phyloP scores from a whole-genome alignment of 2,329 filamentous ascomycete genomes.

The Penicillium sp. region DNA sequence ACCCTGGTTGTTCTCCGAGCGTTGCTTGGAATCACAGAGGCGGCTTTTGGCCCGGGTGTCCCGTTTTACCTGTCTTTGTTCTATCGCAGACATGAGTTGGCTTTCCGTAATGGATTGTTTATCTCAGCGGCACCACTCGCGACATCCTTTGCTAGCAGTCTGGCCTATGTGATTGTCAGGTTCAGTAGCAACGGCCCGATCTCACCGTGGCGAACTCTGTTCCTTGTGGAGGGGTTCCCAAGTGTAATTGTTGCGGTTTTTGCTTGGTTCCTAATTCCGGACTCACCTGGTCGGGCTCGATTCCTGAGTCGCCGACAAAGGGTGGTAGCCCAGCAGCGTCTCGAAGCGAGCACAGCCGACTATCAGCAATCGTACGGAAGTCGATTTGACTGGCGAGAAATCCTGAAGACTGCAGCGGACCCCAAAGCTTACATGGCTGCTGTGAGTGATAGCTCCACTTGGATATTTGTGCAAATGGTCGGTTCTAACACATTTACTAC shows the following conservation, averaged over 20 bases:
- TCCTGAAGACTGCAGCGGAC: conserved; percentile 59
- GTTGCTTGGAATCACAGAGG: conserved; percentile 56
- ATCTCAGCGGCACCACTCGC: conserved; percentile 68
- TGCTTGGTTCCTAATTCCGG: conserved; percentile 73
- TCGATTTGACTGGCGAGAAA: conserved; percentile 54
- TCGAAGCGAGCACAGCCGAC: conserved; percentile 52
- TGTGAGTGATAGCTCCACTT: conserved; percentile 30
- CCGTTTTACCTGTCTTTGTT: conserved; percentile 65
- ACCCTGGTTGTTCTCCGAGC: conserved; percentile 48
- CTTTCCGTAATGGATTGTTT: conserved; percentile 80
- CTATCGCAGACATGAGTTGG: conserved; percentile 67
- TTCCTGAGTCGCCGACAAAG: conserved; percentile 64
- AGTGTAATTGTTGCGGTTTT: conserved; percentile 70
- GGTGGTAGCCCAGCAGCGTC: conserved; percentile 67
- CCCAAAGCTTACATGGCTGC: conserved; percentile 73
- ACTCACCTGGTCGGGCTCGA: conserved; percentile 64
- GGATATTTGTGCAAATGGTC: background rate
- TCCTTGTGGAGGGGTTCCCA: conserved; percentile 81
- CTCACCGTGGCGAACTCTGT: conserved; percentile 80
- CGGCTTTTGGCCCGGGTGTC: conserved; percentile 61
- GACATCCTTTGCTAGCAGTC: conserved; percentile 67
- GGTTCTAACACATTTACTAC: background rate
- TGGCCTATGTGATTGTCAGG: conserved; percentile 74
- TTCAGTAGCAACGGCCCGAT: conserved; percentile 64
- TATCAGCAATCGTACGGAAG: conserved; percentile 28